Base-by-base conservation (phyloP, 225 moss, liverwort and hornwort genomes). In the Marchantia paleacea region DNA sequence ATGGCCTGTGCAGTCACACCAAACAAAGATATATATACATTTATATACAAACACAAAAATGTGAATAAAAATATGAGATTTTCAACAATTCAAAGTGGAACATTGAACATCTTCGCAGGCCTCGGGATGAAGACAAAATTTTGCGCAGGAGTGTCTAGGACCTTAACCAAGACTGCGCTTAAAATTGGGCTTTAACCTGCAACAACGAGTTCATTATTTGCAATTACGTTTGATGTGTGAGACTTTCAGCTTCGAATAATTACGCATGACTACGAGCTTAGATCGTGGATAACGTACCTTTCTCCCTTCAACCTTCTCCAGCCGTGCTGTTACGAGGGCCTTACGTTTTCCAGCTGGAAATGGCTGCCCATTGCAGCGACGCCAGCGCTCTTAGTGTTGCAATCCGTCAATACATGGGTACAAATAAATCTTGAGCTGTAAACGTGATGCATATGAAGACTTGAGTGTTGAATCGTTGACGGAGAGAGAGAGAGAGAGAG, bases 281-380 rank as follows among this genome's bases (percentile, higher is more conserved):
- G 39, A 39, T 39, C 2, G 39, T 39, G 8, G 19, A 18, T 57
- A 57, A 66, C 47, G 12, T 75, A 81, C 81, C 81, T 81, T 81
- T 64, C 75, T 63, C 20, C 64, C 81, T 54, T 81, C 75, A 10
- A 81, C 30, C 75, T 81, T 81, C 64, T 81, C 81, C 26, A 81
- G 49, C 57, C 57, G 74, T 12, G 81, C 75, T 65, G 75, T 76
- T n/a, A 81, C 66, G 25, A 81, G 39, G 16, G 81, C 81, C 66
- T 81, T 81, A 20, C 39, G 24, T 68, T 65, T 48, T 6, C 81
- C 81, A 53, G 81, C 75, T 24, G 81, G 81, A 54, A 81, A 81
- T 51, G 81, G 81, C 81, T 81, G 75, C 50, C 55, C 22, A 12
- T 1, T 66, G 66, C 8, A 29, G 66, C 29, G 26, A 29, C 57